Evolutionary conservation across 495 filamentous ascomycete species (phyloP).

Genomic region (Bacidia gigantensis): DNA sequence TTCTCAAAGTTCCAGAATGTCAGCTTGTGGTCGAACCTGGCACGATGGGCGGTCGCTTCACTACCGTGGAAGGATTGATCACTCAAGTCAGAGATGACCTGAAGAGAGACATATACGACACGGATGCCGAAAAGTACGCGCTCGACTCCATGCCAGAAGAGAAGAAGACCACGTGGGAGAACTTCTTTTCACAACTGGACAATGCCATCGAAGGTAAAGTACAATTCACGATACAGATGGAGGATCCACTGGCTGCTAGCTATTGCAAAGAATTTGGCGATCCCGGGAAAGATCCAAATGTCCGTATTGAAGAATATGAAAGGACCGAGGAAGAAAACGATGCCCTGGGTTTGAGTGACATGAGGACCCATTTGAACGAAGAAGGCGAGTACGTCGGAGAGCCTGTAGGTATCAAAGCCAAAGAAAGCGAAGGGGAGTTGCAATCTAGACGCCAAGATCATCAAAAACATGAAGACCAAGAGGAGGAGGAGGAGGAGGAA

Average conservation of each 20-base stretch:
- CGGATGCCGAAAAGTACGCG: conserved; percentile 32
- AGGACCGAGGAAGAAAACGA: conserved; percentile 85
- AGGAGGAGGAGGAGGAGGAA: too few relatives aligned
- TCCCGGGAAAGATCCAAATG: conserved; percentile 61
- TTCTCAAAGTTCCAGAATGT: conserved; percentile 71
- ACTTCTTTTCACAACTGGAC: conserved; percentile 65
- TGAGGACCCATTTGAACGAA: conserved; percentile 84
- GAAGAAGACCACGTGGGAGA: conserved; percentile 56
- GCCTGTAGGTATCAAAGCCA: not conserved
- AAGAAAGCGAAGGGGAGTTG: not conserved
- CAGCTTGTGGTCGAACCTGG: conserved; percentile 73
- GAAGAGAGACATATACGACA: conserved; percentile 70
- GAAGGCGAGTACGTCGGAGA: conserved; percentile 28
- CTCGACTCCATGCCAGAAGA: conserved; percentile 25
- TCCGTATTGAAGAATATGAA: conserved; percentile 71
- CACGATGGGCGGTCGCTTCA: conserved; percentile 92
- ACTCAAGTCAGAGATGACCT: conserved; percentile 86
- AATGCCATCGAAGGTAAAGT: conserved; percentile 67
- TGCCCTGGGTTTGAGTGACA: conserved; percentile 75
- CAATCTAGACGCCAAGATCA: too few relatives aligned
- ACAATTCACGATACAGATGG: conserved; percentile 73
- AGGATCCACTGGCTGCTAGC: conserved; percentile 78
- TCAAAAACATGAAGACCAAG: too few relatives aligned
- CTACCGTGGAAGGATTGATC: conserved; percentile 88
- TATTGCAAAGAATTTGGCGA: conserved; percentile 72